A percentile compares a stretch with the other conserved stretches of the same genome.
These are phyloP conservation scores for Termitomyces sp. DNA, from an alignment of 768 basidiomycete genomes.

Conservation along the genomic window DNA sequence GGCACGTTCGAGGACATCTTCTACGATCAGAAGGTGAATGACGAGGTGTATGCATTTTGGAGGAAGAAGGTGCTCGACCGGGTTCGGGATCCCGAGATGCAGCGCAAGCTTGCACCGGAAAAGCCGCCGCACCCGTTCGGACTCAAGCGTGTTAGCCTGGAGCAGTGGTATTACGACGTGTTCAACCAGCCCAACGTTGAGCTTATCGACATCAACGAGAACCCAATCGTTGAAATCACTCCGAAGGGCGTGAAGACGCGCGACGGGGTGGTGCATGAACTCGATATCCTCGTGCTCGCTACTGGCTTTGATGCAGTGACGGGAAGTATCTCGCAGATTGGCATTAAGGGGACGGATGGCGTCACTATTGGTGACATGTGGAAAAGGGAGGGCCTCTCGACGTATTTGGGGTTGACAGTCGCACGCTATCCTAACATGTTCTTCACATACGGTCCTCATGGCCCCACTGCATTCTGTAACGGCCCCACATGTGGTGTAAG, in stretches of 20 bases:
- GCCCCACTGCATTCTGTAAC: slow-evolving; percentile 22
- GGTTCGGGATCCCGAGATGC: slow-evolving; percentile 16
- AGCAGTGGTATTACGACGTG: slow-evolving; percentile 21
- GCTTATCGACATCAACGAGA: slow-evolving; percentile 18
- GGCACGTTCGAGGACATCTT: slow-evolving; percentile 16
- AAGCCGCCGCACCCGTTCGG: slow-evolving; percentile 20
- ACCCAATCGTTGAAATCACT: slow-evolving; percentile 18
- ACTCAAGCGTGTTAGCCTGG: slow-evolving; percentile 18
- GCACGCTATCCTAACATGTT: slow-evolving; percentile 24
- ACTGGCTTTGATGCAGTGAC: slow-evolving; percentile 24
- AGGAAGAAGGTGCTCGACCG: slow-evolving; percentile 18
- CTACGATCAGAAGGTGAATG: slow-evolving; percentile 14
- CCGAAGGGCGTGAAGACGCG: slow-evolving; percentile 16
- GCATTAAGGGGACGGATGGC: slow-evolving; percentile 18
- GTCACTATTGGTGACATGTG: slow-evolving; percentile 18
- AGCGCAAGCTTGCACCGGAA: slow-evolving; percentile 20
- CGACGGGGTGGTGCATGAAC: slow-evolving; percentile 17
- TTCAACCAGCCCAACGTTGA: slow-evolving; percentile 22
- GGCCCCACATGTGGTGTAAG: slow-evolving; percentile 21
- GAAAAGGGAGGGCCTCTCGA: slow-evolving; percentile 14
- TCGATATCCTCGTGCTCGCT: slow-evolving; percentile 21
- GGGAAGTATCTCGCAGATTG: slow-evolving; percentile 18
- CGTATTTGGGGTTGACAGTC: slow-evolving; percentile 18
- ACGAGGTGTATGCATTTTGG: slow-evolving; percentile 21
- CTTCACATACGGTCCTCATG: slow-evolving; percentile 23